A percentile compares a stretch with the other conserved stretches of the same genome.
These are phyloP conservation scores for Spencermartinsiella europaea DNA, from an alignment of 805 yeast species.

Conservation along the genomic window DNA sequence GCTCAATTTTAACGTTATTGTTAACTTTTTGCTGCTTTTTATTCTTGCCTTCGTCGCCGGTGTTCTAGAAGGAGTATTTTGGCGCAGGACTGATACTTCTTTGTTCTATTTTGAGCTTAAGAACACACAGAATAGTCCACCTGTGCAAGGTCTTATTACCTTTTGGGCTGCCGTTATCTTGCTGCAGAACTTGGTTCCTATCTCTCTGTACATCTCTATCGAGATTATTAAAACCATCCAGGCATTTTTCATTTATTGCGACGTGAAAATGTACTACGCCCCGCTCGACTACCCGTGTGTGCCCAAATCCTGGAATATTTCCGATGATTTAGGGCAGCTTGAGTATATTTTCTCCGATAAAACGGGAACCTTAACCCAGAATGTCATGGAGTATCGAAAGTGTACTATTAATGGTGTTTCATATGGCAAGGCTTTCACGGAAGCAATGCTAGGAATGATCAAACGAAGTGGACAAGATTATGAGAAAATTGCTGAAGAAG, in stretches of 20 bases:
- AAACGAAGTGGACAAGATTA: slow-evolving; percentile 59
- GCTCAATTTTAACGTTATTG: slow-evolving; percentile 59
- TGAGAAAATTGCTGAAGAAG: slow-evolving; percentile 39
- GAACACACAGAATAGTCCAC: slow-evolving; percentile 53
- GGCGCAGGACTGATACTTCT: slow-evolving; percentile 41
- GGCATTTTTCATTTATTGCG: slow-evolving; percentile 70
- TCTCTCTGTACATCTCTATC: slow-evolving; percentile 70
- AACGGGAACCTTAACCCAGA: slow-evolving; percentile 80
- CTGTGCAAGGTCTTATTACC: slow-evolving; percentile 59
- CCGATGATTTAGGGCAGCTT: slow-evolving; percentile 80
- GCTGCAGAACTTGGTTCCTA: slow-evolving; percentile 74
- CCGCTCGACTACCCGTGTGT: slow-evolving; percentile 68
- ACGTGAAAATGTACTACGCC: slow-evolving; percentile 63
- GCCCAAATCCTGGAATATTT: slow-evolving; percentile 78
- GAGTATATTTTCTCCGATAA: slow-evolving; percentile 80
- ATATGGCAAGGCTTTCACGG: slow-evolving; percentile 74
- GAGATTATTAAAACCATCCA: slow-evolving; percentile 75
- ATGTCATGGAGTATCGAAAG: slow-evolving; percentile 76
- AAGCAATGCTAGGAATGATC: slow-evolving; percentile 67
- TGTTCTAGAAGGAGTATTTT: slow-evolving; percentile 61
- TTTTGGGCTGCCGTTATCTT: slow-evolving; percentile 70
- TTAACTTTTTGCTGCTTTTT: slow-evolving; percentile 59
- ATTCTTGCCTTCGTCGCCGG: slow-evolving; percentile 65
- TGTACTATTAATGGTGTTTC: slow-evolving; percentile 63
- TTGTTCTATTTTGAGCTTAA: slow-evolving; percentile 55